Percentiles rank a stretch among this genome's conserved stretches.
Conservation (phyloP, 2,329 filamentous ascomycete species). For the Colletotrichum kahawae region DNA sequence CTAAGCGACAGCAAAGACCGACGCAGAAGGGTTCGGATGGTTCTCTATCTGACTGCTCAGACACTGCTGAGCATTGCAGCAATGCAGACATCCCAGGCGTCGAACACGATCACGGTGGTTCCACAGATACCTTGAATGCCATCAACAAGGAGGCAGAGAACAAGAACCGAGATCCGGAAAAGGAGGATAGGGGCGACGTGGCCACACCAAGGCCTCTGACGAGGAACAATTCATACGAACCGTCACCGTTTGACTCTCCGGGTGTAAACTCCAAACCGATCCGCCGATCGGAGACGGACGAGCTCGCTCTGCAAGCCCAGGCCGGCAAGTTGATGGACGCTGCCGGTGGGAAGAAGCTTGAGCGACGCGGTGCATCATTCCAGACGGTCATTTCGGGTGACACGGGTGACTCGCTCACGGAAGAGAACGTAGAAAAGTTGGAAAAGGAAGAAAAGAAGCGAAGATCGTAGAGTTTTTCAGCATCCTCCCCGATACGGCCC, state of each 20-base stretch:
- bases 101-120: not conserved
- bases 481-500: not conserved
- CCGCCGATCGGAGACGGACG: slow-evolving; percentile 41
- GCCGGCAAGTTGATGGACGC: slow-evolving; percentile 54
- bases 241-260: slow-evolving; percentile 46
- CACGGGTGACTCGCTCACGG: slow-evolving; percentile 52
- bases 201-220: slow-evolving; percentile 47
- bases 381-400: slow-evolving; percentile 42
- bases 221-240: slow-evolving; percentile 41
- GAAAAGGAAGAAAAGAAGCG: slow-evolving; percentile 36
- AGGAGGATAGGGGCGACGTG: slow-evolving; percentile 26
- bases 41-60: slow-evolving; percentile 50
- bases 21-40: slow-evolving; percentile 13
- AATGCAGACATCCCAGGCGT: slow-evolving; percentile 45
- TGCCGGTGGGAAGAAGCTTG: slow-evolving; percentile 40
- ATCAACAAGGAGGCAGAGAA: not conserved
- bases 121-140: not conserved
- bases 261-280: slow-evolving; percentile 32
- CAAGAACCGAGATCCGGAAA: not conserved
- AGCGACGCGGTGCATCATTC: slow-evolving; percentile 36
- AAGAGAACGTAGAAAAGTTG: slow-evolving; percentile 58
- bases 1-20: slow-evolving; percentile 26
- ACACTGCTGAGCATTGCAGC: slow-evolving; percentile 46
- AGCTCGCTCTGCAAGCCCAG: slow-evolving; percentile 46
- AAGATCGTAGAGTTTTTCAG: not conserved